Evolutionary conservation across 768 basidiomycete species (phyloP).

Genomic region (Mycena olivaceomarginata): DNA sequence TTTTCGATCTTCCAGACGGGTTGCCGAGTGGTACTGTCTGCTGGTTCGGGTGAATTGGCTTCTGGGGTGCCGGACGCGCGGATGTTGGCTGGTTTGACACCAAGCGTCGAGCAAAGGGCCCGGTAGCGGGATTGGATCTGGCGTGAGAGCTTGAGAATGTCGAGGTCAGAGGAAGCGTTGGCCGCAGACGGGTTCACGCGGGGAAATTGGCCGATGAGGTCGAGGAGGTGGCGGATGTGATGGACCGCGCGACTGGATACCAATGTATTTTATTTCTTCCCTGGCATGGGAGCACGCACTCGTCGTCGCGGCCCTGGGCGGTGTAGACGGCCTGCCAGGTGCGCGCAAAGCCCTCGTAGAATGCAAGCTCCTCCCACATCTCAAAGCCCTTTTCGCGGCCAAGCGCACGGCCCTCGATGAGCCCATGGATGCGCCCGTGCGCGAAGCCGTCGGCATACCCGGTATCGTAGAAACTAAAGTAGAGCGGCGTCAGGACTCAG

Average conservation of each 20-base stretch:
- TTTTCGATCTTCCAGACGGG: slow-evolving; percentile 52
- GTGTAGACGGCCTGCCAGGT: slow-evolving; percentile 78
- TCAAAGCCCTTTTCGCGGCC: slow-evolving; percentile 95
- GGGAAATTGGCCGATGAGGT: slow-evolving; percentile 86
- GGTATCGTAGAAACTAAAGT: slow-evolving; percentile 82
- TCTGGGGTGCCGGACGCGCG: slow-evolving; percentile 55
- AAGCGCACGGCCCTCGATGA: slow-evolving; percentile 93
- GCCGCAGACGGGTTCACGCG: slow-evolving; percentile 79
- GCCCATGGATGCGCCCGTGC: slow-evolving; percentile 92
- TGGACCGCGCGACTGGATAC: slow-evolving; percentile 21
- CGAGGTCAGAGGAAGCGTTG: slow-evolving; percentile 69
- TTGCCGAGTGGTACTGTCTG: slow-evolving; percentile 38
- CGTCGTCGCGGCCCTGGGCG: slow-evolving; percentile 63
- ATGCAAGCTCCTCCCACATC: slow-evolving; percentile 98
- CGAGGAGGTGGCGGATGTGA: slow-evolving; percentile 83
- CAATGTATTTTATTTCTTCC: background rate
- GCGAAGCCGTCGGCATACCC: slow-evolving; percentile 88
- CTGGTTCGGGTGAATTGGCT: slow-evolving; percentile 18
- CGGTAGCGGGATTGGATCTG: slow-evolving; percentile 94
- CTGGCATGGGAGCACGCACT: slow-evolving; percentile 61
- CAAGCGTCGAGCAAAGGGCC: slow-evolving; percentile 88
- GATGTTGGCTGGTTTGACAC: slow-evolving; percentile 69
- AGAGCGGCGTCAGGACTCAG: slow-evolving; percentile 33
- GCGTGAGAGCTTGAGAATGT: slow-evolving; percentile 85
- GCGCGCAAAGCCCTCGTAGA: slow-evolving; percentile 89